A percentile compares a stretch with the other conserved stretches of the same genome.
These are phyloP conservation scores for Neoascochyta sp. DNA, from an alignment of 2,329 filamentous ascomycete species.

Conservation along the genomic window DNA sequence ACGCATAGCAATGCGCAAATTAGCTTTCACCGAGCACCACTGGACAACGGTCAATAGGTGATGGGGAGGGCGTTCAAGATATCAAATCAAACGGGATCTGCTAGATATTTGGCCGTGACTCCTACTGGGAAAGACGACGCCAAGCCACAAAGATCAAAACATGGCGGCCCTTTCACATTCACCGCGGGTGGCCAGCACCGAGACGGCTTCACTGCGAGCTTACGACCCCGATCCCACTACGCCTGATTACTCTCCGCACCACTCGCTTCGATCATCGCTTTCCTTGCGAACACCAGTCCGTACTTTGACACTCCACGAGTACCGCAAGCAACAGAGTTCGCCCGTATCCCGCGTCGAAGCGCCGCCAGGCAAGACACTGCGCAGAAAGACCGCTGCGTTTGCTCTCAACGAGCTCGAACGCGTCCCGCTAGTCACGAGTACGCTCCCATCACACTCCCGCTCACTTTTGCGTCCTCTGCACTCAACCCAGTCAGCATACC, in stretches of 20 bases:
- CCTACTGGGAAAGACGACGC: neutral
- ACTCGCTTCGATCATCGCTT: conserved; percentile 32
- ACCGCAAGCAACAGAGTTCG: conserved; percentile 38
- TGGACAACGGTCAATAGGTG: no score
- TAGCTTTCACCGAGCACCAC: no score
- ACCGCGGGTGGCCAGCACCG: conserved; percentile 18
- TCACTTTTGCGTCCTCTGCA: conserved; percentile 21
- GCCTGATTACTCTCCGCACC: conserved; percentile 38
- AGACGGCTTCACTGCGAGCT: conserved; percentile 15
- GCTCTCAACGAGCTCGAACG: conserved; percentile 32
- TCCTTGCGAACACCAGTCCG: conserved; percentile 33
- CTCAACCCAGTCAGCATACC: conserved; percentile 29
- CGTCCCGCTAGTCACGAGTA: conserved; percentile 15
- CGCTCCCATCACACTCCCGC: conserved; percentile 9
- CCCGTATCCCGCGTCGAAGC: conserved; percentile 28
- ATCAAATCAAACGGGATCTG: neutral
- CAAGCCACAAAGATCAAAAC: no score
- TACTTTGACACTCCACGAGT: conserved; percentile 39
- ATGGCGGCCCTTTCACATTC: conserved; percentile 28
- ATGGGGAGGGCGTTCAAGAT: neutral
- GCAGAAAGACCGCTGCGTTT: conserved; percentile 36
- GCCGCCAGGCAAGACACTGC: conserved; percentile 32
- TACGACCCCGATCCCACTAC: conserved; percentile 22
- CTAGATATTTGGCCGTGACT: no score
- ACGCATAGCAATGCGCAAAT: no score